Base-by-base conservation (phyloP, 1,139 yeast species). In the Nakaseomyces glabratus region DNA sequence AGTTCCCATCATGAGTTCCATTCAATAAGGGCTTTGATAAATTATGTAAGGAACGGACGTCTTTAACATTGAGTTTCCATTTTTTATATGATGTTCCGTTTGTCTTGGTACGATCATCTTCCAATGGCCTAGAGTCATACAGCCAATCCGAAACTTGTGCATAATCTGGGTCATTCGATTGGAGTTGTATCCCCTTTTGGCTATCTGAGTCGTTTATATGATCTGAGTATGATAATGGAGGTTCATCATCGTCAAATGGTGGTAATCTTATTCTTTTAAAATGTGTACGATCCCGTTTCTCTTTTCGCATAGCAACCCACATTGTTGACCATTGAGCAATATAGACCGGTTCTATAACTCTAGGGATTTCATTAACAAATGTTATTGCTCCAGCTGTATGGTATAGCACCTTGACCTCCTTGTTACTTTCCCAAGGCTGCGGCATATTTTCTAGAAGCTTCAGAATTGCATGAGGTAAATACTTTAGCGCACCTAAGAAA, bases 181-280 rank as follows among this genome's bases (percentile, higher is more conserved):
- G 82, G 43, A 81, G 52, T 42, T 68, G 73, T 20, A 88, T 73
- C 0, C 90, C 69, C 22, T 80, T 88, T 5, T 73, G 66, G 0
- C 88, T 81, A 33, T 80, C 90, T 1, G 76, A 60, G 20, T 75
- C 80, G 41, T 82, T 82, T 14, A 86, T 63, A 48, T 82, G 81
- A 41, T 85, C 93, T 16, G 76, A 53, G 79, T 86, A 90, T 42
- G 80, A 76, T 28, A 88, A 57, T 1, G 94, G 93, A 0, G 96
- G 95, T 55, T 88, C 97, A 55, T 93, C 98, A 53, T 93, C 99
- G 58, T 93, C 98, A 61, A 90, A 86, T 0, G 95, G 90, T 1
- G 99, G 99, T 47, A 90, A 82, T 37, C 86, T 69, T 82, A 90
- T 78, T 48, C 99, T 69, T 49, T 85, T 81, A 60, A 93, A 90